These are phyloP conservation scores for Talaromyces sp. DNA, from an alignment of 2,329 filamentous ascomycete genomes.

Conservation along the genomic window DNA sequence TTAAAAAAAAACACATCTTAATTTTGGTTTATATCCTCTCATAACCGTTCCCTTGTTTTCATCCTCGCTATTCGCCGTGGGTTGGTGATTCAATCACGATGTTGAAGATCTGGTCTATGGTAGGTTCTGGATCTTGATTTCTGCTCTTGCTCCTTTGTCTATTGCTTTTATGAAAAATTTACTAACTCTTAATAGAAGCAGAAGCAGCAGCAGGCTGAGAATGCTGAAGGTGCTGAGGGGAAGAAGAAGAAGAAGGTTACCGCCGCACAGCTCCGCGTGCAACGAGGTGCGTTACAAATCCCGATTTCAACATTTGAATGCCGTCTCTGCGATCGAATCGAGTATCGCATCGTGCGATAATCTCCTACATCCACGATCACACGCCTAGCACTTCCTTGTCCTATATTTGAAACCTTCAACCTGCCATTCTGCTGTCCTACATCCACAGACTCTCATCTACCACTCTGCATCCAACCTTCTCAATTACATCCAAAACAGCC, in stretches of 20 bases:
- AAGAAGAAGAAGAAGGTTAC: conserved; percentile 99
- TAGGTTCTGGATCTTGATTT: conserved; percentile 53
- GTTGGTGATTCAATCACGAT: conserved; percentile 61
- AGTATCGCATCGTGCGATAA: too few relatives aligned
- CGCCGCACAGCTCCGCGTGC: conserved; percentile 89
- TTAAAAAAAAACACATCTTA: too few relatives aligned
- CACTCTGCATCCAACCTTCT: neutral
- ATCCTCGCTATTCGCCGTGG: neutral
- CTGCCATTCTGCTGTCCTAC: too few relatives aligned
- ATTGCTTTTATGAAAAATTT: too few relatives aligned
- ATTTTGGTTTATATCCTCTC: too few relatives aligned
- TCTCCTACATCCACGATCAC: too few relatives aligned
- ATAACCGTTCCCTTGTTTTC: neutral
- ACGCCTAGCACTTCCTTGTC: too few relatives aligned
- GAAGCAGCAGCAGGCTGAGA: conserved; percentile 97
- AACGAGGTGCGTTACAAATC: conserved; percentile 70
- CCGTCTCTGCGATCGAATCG: too few relatives aligned
- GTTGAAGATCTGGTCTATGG: conserved; percentile 99
- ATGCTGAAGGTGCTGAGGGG: conserved; percentile 75
- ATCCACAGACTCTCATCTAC: too few relatives aligned
- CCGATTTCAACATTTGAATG: too few relatives aligned
- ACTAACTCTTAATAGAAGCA: conserved; percentile 50
- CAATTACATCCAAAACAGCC: neutral
- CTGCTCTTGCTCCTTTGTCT: too few relatives aligned
- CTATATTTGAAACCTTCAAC: too few relatives aligned